These are phyloP conservation scores for Coniophora puteana DNA, from an alignment of 1,284 basidiomycete genomes.

Conservation along the genomic window DNA sequence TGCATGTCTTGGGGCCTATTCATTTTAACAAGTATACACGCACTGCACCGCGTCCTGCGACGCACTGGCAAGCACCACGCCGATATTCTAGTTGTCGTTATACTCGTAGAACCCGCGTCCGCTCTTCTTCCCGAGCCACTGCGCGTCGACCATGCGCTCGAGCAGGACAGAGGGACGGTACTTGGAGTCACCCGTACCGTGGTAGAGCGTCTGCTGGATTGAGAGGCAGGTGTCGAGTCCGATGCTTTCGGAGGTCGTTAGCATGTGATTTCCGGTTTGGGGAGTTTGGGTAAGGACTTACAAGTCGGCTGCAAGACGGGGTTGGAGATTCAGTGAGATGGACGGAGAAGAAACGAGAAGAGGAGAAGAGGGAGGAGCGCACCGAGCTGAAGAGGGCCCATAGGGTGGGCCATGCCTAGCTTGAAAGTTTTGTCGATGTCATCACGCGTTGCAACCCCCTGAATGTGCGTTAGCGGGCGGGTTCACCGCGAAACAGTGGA, in stretches of 20 bases:
- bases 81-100: conserved; percentile 10
- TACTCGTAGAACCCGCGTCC: conserved; percentile 90
- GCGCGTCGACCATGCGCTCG: conserved; percentile 94
- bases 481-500: no score
- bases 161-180: conserved; percentile 92
- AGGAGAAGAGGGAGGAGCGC: conserved; percentile 15
- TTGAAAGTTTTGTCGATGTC: conserved; percentile 95
- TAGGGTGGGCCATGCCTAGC: conserved; percentile 94
- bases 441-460: conserved; percentile 88
- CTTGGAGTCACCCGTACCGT: conserved; percentile 92
- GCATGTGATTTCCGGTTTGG: conserved; percentile 7
- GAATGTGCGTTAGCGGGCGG: neutral
- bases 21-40: neutral
- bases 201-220: conserved; percentile 86
- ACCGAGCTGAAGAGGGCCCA: conserved; percentile 88
- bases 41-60: neutral
- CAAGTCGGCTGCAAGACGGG: conserved; percentile 64
- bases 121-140: conserved; percentile 91
- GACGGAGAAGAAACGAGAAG: neutral
- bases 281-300: conserved; percentile 32
- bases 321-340: conserved; percentile 5
- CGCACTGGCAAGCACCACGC: no score
- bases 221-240: conserved; percentile 90
- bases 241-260: conserved; percentile 52
- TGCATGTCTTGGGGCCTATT: neutral